Conservation (phyloP, 2,329 filamentous ascomycete species). For the Drechslerella stenobrocha region DNA sequence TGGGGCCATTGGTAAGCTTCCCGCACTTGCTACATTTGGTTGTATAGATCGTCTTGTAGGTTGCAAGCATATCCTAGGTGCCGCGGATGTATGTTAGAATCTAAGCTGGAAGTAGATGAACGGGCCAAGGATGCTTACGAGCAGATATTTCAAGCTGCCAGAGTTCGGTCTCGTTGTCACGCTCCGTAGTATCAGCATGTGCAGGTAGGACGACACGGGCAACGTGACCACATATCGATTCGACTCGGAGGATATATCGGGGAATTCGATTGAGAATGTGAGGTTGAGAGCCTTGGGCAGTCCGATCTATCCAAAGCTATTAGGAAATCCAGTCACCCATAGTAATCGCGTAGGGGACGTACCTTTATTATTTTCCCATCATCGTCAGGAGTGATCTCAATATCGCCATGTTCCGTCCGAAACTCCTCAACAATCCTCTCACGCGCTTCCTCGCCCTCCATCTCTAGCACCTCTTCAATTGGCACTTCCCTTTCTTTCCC, state of each 20-base stretch:
- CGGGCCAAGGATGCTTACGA: conserved; percentile 28
- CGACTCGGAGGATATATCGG: conserved; percentile 11
- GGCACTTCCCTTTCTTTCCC: conserved; percentile 30
- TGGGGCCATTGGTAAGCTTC: conserved; percentile 32
- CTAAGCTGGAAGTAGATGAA: too few species aligned
- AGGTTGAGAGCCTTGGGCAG: conserved; percentile 28
- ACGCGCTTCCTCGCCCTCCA: conserved; percentile 28
- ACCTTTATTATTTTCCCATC: conserved; percentile 32
- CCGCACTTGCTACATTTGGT: conserved; percentile 39
- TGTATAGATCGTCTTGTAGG: conserved; percentile 40
- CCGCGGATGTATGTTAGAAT: neutral
- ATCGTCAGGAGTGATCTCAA: conserved; percentile 24
- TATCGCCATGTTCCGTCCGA: conserved; percentile 29
- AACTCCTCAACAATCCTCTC: conserved; percentile 32
- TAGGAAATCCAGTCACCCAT: neutral
- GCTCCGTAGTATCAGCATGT: conserved; percentile 34
- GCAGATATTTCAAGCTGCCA: conserved; percentile 39
- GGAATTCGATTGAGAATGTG: conserved; percentile 31
- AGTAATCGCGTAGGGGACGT: neutral
- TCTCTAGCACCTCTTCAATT: conserved; percentile 24
- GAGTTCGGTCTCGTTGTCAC: conserved; percentile 36
- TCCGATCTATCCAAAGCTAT: conserved; percentile 7
- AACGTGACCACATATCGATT: conserved; percentile 37
- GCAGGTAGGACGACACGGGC: conserved; percentile 27
- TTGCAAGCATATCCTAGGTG: conserved; percentile 39